These are phyloP conservation scores for Eucommia ulmoides DNA, from an alignment of 257 asterid species.

Conservation along the genomic window DNA sequence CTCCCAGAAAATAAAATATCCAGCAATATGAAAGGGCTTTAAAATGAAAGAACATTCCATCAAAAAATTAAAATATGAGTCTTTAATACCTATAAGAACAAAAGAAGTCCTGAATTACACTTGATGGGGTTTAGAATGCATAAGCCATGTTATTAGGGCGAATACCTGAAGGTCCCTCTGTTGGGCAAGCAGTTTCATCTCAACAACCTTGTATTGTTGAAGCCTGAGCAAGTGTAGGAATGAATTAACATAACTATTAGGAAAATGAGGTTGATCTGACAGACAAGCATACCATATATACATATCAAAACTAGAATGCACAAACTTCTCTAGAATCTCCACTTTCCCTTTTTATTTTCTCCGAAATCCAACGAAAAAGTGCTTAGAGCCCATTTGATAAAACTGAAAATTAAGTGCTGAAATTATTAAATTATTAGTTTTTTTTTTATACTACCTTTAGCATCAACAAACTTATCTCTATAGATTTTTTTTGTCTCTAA, in stretches of 20 bases:
- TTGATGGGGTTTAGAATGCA: background rate
- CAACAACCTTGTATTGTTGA: slow-evolving; percentile 52
- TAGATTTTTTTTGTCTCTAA: too few species aligned
- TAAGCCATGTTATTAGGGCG: background rate
- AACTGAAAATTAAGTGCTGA: background rate
- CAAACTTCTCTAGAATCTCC: too few species aligned
- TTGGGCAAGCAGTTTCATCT: slow-evolving; percentile 53
- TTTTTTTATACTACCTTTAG: too few species aligned
- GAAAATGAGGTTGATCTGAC: background rate
- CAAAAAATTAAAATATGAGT: too few species aligned
- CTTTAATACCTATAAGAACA: too few species aligned
- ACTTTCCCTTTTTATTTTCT: background rate
- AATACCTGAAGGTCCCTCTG: slow-evolving; percentile 55
- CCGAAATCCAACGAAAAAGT: background rate
- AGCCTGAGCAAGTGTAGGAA: slow-evolving; percentile 19
- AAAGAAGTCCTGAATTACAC: background rate
- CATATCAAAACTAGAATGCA: background rate
- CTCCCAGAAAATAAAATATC: background rate
- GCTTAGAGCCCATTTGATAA: background rate
- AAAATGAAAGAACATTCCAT: background rate
- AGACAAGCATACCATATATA: background rate
- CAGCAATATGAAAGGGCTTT: background rate
- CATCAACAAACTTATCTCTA: too few species aligned
- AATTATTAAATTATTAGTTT: background rate
- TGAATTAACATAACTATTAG: background rate